A percentile compares a stretch with the other conserved stretches of the same genome.
These are phyloP conservation scores for Inga laurina DNA, from an alignment of 306 rosid species.

Conservation along the genomic window DNA sequence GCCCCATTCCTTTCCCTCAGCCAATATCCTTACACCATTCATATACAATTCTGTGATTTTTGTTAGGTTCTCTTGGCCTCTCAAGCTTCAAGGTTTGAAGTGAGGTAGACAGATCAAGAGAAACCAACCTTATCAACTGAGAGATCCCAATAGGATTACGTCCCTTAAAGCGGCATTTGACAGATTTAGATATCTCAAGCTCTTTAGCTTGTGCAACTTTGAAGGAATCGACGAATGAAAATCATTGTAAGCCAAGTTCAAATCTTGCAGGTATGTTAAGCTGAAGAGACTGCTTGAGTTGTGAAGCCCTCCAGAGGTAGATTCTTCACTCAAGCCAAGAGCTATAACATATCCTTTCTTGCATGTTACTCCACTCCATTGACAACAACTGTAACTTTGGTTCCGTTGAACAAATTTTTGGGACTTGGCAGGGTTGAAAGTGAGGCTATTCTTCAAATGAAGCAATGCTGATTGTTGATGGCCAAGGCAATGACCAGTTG, in stretches of 20 bases:
- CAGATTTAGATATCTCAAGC: background rate
- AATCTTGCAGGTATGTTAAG: background rate
- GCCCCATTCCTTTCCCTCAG: constrained; percentile 44
- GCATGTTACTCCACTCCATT: constrained; percentile 42
- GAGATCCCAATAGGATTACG: constrained; percentile 30
- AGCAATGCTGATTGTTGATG: background rate
- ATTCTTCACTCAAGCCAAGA: background rate
- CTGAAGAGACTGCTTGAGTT: background rate
- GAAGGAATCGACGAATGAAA: background rate
- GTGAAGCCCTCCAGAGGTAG: background rate
- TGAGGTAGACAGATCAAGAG: constrained; percentile 24
- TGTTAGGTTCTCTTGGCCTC: constrained; percentile 34
- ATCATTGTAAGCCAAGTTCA: background rate
- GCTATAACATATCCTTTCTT: background rate
- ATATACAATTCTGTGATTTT: constrained; percentile 39
- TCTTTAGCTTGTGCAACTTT: background rate
- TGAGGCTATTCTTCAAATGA: background rate
- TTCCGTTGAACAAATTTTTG: constrained; percentile 28
- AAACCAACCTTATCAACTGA: constrained; percentile 20
- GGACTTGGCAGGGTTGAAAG: background rate
- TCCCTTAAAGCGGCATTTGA: constrained; percentile 18
- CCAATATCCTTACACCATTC: constrained; percentile 43
- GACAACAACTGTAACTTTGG: constrained; percentile 20
- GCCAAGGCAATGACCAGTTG: background rate
- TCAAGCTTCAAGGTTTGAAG: constrained; percentile 15